Evolutionary conservation across 2,329 filamentous ascomycete species (phyloP), one percentile per base, ranked within the genome.

Genomic region (Cytospora piceae): DNA sequence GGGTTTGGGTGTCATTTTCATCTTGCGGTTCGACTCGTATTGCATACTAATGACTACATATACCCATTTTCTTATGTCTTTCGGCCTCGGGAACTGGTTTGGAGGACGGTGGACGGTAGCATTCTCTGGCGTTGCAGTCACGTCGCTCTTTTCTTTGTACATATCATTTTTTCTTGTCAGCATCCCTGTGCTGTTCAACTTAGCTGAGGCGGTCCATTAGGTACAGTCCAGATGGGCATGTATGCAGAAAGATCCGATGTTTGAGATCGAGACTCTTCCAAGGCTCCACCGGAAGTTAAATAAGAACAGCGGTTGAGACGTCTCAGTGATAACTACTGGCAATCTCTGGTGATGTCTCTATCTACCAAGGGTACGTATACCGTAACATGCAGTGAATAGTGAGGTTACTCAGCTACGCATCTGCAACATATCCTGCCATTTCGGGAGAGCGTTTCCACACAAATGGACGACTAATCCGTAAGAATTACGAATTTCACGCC

Each of bases 41-140:
- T 51, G 63, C 63, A 65, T 65, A 39, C 49, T 65, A 39, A 65
- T 42, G 63, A 61, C 54, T n/a, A 65, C 61, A 49, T 60, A 68
- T 68, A 68, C 63, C 60, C 66, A 58, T 67, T 60, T 55, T 52
- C 57, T 54, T 65, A 42, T 60, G 52, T 57, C 29, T 58, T 29
- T 29, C 42, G 20, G 42, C 20, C 27, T 29, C 2, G 14, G 34
- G 51, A 37, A n/a, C 32, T 32, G 4, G 15, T 12, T 12, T 31
- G 57, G 42, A n/a, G 29, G 46, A 49, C 22, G 46, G 46, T 14
- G 8, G 46, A 24, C 11, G n/a, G n/a, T 49, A 22, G n/a, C n/a
- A 14, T 24, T 49, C 46, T 14, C 6, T 49, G 22, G 46, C 46
- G 46, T 24, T 24, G n/a, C 46, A 24, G n/a, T 49, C n/a, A 49